phyloP scores from a whole-genome alignment of 768 basidiomycete species.

The Lanmaoa pseudosensibilis region DNA sequence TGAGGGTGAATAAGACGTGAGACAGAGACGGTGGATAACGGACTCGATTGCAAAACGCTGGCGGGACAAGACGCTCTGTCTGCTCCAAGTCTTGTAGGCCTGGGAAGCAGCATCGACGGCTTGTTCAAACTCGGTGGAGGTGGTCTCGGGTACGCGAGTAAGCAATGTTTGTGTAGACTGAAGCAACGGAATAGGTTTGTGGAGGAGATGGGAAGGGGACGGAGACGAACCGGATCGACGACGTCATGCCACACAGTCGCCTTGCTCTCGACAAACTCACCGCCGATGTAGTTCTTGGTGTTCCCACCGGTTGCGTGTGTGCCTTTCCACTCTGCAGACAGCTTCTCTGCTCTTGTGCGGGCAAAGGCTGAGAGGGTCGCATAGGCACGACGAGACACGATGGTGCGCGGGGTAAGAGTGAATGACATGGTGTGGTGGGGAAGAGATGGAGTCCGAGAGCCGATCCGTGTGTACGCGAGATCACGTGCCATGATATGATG shows the following conservation, averaged over 20 bases:
- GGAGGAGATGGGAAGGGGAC: not conserved
- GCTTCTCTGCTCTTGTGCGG: constrained; percentile 60
- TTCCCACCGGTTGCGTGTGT: constrained; percentile 82
- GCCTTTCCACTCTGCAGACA: constrained; percentile 81
- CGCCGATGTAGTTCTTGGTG: constrained; percentile 91
- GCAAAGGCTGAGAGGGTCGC: constrained; percentile 56
- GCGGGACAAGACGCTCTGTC: constrained; percentile 78
- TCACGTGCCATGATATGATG: constrained; percentile 13
- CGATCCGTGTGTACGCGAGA: not conserved
- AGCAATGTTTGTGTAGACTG: constrained; percentile 91
- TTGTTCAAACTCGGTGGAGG: constrained; percentile 72
- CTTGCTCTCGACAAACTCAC: constrained; percentile 84
- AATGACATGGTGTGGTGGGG: constrained; percentile 22
- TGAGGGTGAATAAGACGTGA: constrained; percentile 4
- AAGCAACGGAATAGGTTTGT: not conserved
- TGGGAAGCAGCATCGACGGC: constrained; percentile 82
- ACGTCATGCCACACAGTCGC: constrained; percentile 81
- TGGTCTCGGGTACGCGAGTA: constrained; percentile 88
- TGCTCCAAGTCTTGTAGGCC: constrained; percentile 89
- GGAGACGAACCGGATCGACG: constrained; percentile 73
- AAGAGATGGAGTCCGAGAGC: not conserved
- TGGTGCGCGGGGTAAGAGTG: constrained; percentile 7
- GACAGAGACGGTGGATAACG: constrained; percentile 30
- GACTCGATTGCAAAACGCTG: constrained; percentile 91
- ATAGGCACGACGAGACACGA: constrained; percentile 35